Base-by-base conservation (phyloP, 1,284 basidiomycete species). In the Cutaneotrichosporon sp. region DNA sequence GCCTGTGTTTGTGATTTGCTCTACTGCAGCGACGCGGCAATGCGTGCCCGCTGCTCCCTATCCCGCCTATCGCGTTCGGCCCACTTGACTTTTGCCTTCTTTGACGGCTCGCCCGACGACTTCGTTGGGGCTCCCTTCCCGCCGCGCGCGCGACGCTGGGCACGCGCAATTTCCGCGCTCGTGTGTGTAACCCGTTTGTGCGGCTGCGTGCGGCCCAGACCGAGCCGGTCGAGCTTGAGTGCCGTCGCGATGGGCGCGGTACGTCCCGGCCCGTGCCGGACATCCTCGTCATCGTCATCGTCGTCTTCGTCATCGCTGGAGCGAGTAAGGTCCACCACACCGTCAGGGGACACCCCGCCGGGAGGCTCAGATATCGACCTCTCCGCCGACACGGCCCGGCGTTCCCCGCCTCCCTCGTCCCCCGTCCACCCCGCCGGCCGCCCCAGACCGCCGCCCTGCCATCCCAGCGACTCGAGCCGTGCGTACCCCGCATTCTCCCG, bases 401-500 rank as follows among this genome's bases (percentile, higher is more conserved):
- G 26, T 17, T 17, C 26, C 45, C 36, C 40, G n/a, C 37, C 30
- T 10, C 39, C 43, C 40, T 46, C 51, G 4, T 22, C 39, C 63
- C 18, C 43, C 9, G 43, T 35, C 43, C 66, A 63, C 1, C 57
- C 60, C 12, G 49, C 59, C 1, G 69, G 67, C 49, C 60, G 53
- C 13, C 71, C 71, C 9, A 73, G 50, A 3, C 72, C 72, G 4
- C 72, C 70, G 10, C 72, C 72, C 14, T 55, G 58, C 72, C 70
- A 74, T 1, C 72, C 72, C 13, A 69, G 51, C 10, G 63, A 55
- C 20, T 58, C 54, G 23, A 74, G 49, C n/a, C 72, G 55, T 10
- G 55, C 62, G 46, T 69, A 72, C 1, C 72, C 72, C 14, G 62
- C 67, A 46, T 74, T 72, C 17, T 71, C 69, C 10, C 69, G 69